Evolutionary conservation across 75 land plant species (phyloP), one percentile per base, ranked within the genome.

Genomic region (Isoetes taiwanensis): DNA sequence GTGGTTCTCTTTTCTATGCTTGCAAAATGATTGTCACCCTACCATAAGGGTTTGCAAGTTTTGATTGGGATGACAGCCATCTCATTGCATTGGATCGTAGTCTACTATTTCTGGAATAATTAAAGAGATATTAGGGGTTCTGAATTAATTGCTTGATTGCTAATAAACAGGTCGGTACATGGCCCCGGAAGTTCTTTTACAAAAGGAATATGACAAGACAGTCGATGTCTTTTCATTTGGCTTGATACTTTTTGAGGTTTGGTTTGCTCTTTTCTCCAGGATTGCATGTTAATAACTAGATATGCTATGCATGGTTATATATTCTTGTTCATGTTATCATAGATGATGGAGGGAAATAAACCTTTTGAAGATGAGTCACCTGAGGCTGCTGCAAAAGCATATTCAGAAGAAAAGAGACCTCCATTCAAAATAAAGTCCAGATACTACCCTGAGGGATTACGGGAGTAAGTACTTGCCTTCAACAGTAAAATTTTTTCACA

Each of bases 311-410:
- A n/a, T n/a, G 27, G 4, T 26, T 4, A n/a, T 4, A 4, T 2
- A 24, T 8, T 54, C 14, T 3, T 21, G 30, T 24, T 54, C 14
- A 34, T 24, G 8, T n/a, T 40, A 16, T 39, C 56, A 17, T 61
- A 89, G 90, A 89, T 89, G 96, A 81, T 89, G 65, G 96, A 89
- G 68, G 96, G 96, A 28, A 61, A 43, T 41, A 76, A 40, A 16
- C 82, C 90, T 37, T 76, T 77, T 61, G 21, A 52, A 25, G 37
- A 63, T n/a, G 72, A 69, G 56, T 35, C 31, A 48, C 79, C 71
- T 5, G 29, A 59, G 48, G 85, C 81, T 21, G 76, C 77, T 43
- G 72, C 79, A 37, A 70, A 65, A 54, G 63, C 66, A 25, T 81
- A 80, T 66, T 77, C 77, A 35, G 77, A 76, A 41, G 65, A 68